Base-by-base conservation (phyloP, 257 asterid species). In the Ehretia macrophylla region DNA sequence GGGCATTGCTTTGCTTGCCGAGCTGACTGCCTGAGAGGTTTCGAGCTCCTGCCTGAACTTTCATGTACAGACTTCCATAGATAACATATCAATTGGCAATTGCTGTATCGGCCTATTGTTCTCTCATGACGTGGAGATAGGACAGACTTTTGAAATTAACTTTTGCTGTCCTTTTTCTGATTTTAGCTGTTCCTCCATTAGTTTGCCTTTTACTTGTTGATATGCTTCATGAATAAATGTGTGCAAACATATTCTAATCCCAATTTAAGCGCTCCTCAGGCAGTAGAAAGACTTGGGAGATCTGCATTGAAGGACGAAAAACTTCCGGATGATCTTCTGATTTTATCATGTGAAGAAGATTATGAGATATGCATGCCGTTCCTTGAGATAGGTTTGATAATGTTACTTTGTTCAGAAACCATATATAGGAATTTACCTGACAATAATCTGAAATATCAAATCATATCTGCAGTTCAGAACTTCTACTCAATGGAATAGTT, bases 261-360 rank as follows among this genome's bases (percentile, higher is more conserved):
- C 58, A 27, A 44, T 14, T 51, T 17, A 62, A 56, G 51, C 70
- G 70, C 50, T 67, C 57, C 52, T 70, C 79, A 92, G 98, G 88
- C 80, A 17, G 79, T 92, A 44, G 98, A 86, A 82, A 86, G 98
- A 64, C 85, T 88, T 11, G 94, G 98, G 68, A 83, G 95, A 82
- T 81, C 95, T 50, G 78, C 66, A 56, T 32, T 79, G 77, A 84
- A 76, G 59, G 80, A 71, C 46, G 82, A 74, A 38, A 78, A 66
- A 51, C 73, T 84, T 58, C 90, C 93, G 0, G 90, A 81, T 22
- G 84, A 88, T 70, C 73, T 92, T 62, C 60, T 92, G 77, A 69
- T 92, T 79, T 66, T 92, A 68, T 92, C 98, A 20, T 88, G 98
- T 70, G 95, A 92, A 84, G 98, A 92, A 53, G 97, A 92, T 72